Conservation (phyloP, 202 grass and related monocot genomes). For the Setaria viridis region DNA sequence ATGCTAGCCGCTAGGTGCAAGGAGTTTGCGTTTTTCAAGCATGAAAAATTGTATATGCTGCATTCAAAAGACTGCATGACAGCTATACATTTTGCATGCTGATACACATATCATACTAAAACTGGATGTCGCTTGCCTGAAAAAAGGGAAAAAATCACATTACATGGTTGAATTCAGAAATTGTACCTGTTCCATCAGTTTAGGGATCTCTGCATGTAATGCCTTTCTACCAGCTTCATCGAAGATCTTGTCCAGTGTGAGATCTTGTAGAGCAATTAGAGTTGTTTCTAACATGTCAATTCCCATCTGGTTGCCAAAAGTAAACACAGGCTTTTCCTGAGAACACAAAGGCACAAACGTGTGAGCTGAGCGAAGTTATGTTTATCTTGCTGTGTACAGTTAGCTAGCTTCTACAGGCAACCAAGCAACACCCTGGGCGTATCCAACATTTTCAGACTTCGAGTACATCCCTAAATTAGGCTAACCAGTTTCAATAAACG, state of each 20-base stretch:
- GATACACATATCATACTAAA: neutral
- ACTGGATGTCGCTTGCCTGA: neutral
- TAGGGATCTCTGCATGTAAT: constrained; percentile 66
- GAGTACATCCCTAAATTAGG: neutral
- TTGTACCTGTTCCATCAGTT: constrained; percentile 96
- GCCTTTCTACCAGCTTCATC: constrained; percentile 79
- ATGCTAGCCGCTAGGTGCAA: neutral
- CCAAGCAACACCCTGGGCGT: neutral
- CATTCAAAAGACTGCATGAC: neutral
- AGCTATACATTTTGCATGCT: neutral
- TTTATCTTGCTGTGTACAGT: neutral
- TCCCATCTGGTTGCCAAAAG: constrained; percentile 94
- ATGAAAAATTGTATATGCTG: neutral
- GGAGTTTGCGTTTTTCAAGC: neutral
- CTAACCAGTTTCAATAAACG: constrained; percentile 12
- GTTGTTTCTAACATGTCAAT: constrained; percentile 99
- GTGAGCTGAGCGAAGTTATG: constrained; percentile 40
- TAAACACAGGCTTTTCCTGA: constrained; percentile 87
- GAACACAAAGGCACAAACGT: constrained; percentile 20
- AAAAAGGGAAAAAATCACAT: neutral
- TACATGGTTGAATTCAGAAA: neutral
- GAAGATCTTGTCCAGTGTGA: constrained; percentile 96
- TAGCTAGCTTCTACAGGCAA: constrained; percentile 14
- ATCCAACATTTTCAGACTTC: neutral
- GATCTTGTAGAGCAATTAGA: constrained; percentile 90